Percentiles rank a stretch among this genome's conserved stretches.
These are phyloP conservation scores for Groenewaldozyma tartarivorans DNA, from an alignment of 805 yeast species.

Conservation along the genomic window DNA sequence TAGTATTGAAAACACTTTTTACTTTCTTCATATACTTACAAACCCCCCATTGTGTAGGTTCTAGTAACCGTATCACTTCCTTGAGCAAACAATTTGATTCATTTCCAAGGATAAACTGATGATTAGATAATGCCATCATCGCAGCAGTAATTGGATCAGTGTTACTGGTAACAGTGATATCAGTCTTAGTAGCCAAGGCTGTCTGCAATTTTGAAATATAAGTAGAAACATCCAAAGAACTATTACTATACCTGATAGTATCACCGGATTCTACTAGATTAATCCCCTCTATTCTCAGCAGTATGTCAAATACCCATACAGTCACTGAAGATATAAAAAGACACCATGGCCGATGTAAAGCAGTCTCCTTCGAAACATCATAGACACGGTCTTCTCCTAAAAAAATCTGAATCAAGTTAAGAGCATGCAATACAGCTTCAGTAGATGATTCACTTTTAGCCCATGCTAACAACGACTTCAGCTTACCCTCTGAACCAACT, in stretches of 20 bases:
- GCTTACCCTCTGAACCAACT: background rate
- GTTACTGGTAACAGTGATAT: constrained; percentile 8
- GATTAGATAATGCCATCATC: constrained; percentile 1
- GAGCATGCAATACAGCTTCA: constrained; percentile 15
- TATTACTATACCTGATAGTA: background rate
- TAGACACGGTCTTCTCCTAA: constrained; percentile 11
- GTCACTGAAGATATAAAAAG: constrained; percentile 14
- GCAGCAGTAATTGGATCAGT: constrained; percentile 4
- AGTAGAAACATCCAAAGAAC: no score
- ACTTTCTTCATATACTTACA: no score
- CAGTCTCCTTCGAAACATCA: constrained; percentile 18
- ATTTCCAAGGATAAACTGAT: constrained; percentile 4
- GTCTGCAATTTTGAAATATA: background rate
- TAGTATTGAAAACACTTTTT: no score
- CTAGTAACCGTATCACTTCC: constrained; percentile 8
- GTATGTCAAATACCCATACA: constrained; percentile 15
- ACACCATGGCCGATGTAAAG: constrained; percentile 19
- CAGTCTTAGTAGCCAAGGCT: background rate
- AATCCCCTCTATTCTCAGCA: constrained; percentile 2
- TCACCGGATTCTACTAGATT: background rate
- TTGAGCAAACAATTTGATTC: constrained; percentile 14
- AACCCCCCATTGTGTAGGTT: constrained; percentile 14
- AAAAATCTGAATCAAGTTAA: constrained; percentile 19
- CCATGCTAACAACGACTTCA: background rate
- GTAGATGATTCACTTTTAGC: background rate